Conservation (phyloP, 192 early-diverging fungal species). For the Fimicolochytrium jonesii region DNA sequence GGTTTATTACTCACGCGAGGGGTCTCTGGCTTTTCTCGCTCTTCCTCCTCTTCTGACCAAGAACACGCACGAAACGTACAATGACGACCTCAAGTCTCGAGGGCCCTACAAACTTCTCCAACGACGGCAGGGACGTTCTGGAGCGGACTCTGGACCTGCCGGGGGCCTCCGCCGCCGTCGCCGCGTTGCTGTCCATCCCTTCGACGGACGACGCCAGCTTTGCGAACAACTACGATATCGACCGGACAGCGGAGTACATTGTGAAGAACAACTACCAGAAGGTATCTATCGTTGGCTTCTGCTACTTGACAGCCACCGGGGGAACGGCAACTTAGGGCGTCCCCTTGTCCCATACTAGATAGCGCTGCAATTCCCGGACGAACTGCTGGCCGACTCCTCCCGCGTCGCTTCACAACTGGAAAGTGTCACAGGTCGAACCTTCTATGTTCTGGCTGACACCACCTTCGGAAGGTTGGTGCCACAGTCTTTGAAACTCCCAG, state of each 20-base stretch:
- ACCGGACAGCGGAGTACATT: constrained; percentile 6
- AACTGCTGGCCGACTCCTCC: constrained; percentile 67
- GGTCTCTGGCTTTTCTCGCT: too few species aligned
- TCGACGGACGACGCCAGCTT: not conserved
- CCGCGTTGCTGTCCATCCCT: too few species aligned
- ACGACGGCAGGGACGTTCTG: constrained; percentile 66
- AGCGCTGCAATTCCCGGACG: constrained; percentile 91
- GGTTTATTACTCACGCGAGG: too few species aligned
- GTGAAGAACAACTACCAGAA: not conserved
- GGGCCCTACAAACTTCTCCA: constrained; percentile 58
- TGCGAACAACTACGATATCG: constrained; percentile 17
- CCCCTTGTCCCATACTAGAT: constrained; percentile 9
- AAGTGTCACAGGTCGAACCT: constrained; percentile 31
- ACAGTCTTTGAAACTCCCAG: not conserved
- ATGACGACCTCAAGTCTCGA: constrained; percentile 20
- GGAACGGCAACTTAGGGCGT: not conserved
- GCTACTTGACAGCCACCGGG: not conserved
- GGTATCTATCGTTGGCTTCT: not conserved
- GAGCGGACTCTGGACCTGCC: constrained; percentile 50
- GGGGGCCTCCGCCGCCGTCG: not conserved
- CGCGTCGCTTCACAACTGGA: constrained; percentile 55
- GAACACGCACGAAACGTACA: too few species aligned
- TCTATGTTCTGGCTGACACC: constrained; percentile 91
- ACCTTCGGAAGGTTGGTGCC: constrained; percentile 74
- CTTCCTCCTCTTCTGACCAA: too few species aligned